A percentile compares a stretch with the other conserved stretches of the same genome.
phyloP scores from a whole-genome alignment of 2,329 filamentous ascomycete genomes.

The Byssochlamys sp. region DNA sequence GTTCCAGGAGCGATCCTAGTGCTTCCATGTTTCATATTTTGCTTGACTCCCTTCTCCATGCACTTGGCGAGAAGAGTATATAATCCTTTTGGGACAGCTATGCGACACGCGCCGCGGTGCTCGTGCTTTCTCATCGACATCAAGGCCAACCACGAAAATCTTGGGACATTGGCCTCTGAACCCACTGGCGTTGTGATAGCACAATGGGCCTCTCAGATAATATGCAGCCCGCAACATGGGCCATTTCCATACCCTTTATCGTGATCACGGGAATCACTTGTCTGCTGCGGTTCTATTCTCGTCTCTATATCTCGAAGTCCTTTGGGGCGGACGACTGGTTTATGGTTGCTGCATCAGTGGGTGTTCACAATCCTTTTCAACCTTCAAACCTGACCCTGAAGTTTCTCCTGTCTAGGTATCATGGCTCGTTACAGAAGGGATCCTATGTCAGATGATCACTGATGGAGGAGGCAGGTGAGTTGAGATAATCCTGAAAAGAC shows the following conservation, averaged over 20 bases:
- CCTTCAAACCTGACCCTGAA: not conserved
- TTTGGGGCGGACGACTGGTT: not conserved
- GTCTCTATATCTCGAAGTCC: not conserved
- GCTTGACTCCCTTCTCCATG: not conserved
- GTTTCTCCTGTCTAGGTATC: not conserved
- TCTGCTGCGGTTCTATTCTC: not conserved
- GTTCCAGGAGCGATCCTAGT: not conserved
- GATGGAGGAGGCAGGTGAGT: not conserved
- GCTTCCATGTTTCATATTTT: not conserved
- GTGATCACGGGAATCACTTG: not conserved
- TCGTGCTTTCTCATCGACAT: not conserved
- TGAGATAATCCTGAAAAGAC: not conserved
- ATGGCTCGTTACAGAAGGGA: not conserved
- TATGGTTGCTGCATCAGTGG: not conserved
- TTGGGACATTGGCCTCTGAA: not conserved
- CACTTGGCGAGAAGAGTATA: not conserved
- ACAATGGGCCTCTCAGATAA: not conserved
- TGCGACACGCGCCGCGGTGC: not conserved
- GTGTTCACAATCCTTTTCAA: not conserved
- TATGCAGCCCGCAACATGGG: not conserved
- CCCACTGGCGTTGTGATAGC: not conserved
- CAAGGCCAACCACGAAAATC: not conserved
- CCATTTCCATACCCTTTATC: not conserved
- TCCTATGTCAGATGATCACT: not conserved
- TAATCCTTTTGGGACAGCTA: not conserved